Evolutionary conservation across 2,329 filamentous ascomycete genomes (phyloP).

Genomic region (Fusarium paranaense): DNA sequence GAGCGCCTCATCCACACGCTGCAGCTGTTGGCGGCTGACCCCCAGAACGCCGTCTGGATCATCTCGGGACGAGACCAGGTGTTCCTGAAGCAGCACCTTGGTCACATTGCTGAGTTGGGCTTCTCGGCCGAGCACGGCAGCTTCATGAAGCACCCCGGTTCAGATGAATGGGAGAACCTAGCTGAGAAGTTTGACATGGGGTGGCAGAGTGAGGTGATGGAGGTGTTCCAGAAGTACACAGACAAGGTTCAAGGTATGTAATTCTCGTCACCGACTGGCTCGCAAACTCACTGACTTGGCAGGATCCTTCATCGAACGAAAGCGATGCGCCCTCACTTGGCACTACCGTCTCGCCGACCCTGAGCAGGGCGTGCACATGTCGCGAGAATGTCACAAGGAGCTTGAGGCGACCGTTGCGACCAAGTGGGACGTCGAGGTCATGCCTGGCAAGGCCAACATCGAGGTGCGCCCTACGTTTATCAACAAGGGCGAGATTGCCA

Average conservation of each 20-base stretch:
- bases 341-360: constrained; percentile 94
- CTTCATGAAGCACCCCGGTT: constrained; percentile 86
- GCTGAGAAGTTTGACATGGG: constrained; percentile 89
- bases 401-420: constrained; percentile 81
- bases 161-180: constrained; percentile 86
- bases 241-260: constrained; percentile 82
- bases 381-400: constrained; percentile 83
- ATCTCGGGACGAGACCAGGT: constrained; percentile 94
- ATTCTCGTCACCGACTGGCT: no score
- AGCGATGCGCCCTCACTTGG: constrained; percentile 95
- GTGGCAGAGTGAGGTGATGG: constrained; percentile 89
- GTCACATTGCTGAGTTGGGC: constrained; percentile 90
- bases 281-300: constrained; percentile 10
- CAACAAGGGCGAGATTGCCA: constrained; percentile 97
- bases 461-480: constrained; percentile 97
- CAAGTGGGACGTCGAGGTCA: constrained; percentile 93
- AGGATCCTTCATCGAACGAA: constrained; percentile 94
- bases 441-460: constrained; percentile 95
- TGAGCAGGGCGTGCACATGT: constrained; percentile 83
- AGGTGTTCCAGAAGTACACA: constrained; percentile 88
- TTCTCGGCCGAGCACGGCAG: constrained; percentile 97
- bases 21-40: constrained; percentile 81
- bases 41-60: constrained; percentile 94
- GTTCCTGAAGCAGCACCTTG: constrained; percentile 90
- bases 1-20: constrained; percentile 84